Conservation (phyloP, 2,329 filamentous ascomycete genomes). For the Botrytis fragariae region DNA sequence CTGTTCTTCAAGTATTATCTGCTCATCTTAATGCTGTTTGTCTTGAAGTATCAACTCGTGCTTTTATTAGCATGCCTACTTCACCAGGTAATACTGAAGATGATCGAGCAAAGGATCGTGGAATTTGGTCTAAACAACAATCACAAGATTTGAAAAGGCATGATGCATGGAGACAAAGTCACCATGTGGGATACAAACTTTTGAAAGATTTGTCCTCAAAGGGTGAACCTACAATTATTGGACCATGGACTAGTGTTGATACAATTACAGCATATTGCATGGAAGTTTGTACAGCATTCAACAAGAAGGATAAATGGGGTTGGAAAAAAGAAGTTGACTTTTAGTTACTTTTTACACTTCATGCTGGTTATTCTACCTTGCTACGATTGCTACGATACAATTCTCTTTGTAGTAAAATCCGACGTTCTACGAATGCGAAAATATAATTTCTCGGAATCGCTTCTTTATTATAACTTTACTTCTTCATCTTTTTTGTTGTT, state of each 20-base stretch:
- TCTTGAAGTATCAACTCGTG: constrained; percentile 13
- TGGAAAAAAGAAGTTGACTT: constrained; percentile 21
- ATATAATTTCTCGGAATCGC: neutral
- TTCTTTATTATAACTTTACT: constrained; percentile 3
- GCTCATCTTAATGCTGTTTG: constrained; percentile 14
- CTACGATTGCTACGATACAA: neutral
- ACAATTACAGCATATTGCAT: constrained; percentile 14
- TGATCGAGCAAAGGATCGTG: neutral
- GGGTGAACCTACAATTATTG: neutral
- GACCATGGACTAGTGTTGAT: constrained; percentile 18
- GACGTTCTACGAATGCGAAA: neutral
- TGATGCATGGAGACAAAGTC: constrained; percentile 11
- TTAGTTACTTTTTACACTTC: neutral
- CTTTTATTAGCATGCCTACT: neutral
- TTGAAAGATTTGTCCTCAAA: neutral
- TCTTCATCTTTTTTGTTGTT: constrained; percentile 8
- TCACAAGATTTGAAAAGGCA: neutral
- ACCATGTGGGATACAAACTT: constrained; percentile 1
- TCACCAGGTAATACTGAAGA: constrained; percentile 9
- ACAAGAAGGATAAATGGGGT: constrained; percentile 20
- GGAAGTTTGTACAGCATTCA: constrained; percentile 18
- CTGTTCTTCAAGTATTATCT: constrained; percentile 10
- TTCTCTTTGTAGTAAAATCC: neutral
- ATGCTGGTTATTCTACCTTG: neutral
- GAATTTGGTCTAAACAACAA: constrained; percentile 9